phyloP scores from a whole-genome alignment of 2,329 filamentous ascomycete species.

The Trichoderma sp. region DNA sequence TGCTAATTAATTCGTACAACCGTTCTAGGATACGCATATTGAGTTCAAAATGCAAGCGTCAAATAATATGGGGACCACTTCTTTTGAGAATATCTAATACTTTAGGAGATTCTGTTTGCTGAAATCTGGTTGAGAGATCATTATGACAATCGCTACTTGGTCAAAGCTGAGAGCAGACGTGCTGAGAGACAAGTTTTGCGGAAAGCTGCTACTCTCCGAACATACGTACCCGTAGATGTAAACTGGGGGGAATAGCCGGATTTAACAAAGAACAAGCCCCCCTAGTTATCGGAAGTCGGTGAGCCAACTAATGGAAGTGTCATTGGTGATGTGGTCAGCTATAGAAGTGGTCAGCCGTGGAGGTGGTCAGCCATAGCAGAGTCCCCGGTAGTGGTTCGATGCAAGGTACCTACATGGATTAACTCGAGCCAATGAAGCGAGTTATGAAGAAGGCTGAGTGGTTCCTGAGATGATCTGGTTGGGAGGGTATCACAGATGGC shows the following conservation, averaged over 20 bases:
- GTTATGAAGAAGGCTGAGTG: neutral
- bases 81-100: neutral
- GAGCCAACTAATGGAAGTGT: neutral
- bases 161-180: neutral
- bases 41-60: neutral
- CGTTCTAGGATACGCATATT: neutral
- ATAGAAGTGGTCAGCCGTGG: neutral
- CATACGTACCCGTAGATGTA: neutral
- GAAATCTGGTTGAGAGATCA: neutral
- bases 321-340: neutral
- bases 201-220: neutral
- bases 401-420: neutral
- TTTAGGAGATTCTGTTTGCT: neutral
- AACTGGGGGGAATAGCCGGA: neutral
- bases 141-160: neutral
- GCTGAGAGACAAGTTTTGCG: neutral
- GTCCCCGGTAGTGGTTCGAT: neutral
- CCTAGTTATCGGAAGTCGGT: neutral
- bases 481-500: neutral
- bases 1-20: neutral
- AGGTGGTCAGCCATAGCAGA: neutral
- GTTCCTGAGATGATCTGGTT: neutral
- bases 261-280: neutral
- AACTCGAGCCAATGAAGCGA: neutral
- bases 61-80: neutral